Percentiles rank a stretch among this genome's conserved stretches.
These are phyloP conservation scores for Diatrype stigma DNA, from an alignment of 2,329 filamentous ascomycete genomes.

Conservation along the genomic window DNA sequence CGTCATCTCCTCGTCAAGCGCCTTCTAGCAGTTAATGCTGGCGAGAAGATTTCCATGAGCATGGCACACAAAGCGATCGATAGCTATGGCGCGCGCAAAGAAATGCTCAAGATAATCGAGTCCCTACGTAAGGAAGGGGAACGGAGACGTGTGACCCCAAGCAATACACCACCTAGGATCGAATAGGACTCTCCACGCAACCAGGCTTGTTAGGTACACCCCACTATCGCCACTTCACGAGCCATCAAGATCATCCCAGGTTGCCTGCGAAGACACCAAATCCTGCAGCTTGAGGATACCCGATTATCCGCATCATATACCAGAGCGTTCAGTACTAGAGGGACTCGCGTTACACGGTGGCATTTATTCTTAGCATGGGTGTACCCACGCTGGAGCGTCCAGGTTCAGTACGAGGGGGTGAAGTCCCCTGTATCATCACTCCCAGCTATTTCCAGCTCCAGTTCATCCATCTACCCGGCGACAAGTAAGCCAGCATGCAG, in stretches of 20 bases:
- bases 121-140: slow-evolving; percentile 82
- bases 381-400: not conserved
- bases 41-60: slow-evolving; percentile 90
- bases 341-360: not conserved
- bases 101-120: slow-evolving; percentile 89
- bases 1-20: slow-evolving; percentile 84
- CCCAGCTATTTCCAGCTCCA: not conserved
- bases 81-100: slow-evolving; percentile 73
- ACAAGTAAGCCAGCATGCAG: not conserved
- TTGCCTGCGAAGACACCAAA: not conserved
- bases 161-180: slow-evolving; percentile 39
- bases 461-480: not conserved
- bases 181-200: slow-evolving; percentile 27
- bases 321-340: not conserved
- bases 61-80: slow-evolving; percentile 82
- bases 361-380: not conserved
- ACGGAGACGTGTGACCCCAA: slow-evolving; percentile 52
- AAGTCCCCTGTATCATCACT: not conserved
- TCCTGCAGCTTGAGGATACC: not conserved
- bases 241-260: not conserved
- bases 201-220: not conserved
- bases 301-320: not conserved
- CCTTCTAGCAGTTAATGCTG: slow-evolving; percentile 72
- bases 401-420: not conserved
- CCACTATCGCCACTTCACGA: not conserved